Base-by-base conservation (phyloP, 1,284 basidiomycete species). In the Ustilago curta region DNA sequence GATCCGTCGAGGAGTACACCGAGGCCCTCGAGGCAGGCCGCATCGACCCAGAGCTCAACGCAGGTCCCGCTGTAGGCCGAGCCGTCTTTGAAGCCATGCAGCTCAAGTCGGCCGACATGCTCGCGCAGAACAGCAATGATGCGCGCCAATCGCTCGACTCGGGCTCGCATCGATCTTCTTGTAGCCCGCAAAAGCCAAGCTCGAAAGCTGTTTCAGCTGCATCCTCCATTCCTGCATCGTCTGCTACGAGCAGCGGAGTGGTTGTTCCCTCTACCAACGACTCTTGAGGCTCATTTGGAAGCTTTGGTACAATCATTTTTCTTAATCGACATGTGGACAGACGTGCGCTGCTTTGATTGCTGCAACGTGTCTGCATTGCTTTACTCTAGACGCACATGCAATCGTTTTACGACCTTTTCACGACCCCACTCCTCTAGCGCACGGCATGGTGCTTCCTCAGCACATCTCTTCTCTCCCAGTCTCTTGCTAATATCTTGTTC, bases 1-100 rank as follows among this genome's bases (percentile, higher is more conserved):
- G 73, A 39, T 81, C 78, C 45, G 80, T 82, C 18, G 79, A 82
- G 42, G 80, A 82, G 58, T 82, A 82, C 70, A 74, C 78, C n/a
- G 79, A 81, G 59, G 79, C 79, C 29, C 70, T 81, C 39, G 79
- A 80, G 49, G 63, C 77, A 14, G 79, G 79, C 19, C 65, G 77
- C 23, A 63, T 80, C 54, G 77, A 81, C 59, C 79, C 79, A 9
- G 58, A 70, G 42, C 68, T 74, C 48, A 60, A 73, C 35, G 64
- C 70, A 2, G 78, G 78, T 3, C 79, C 79, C 7, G 79, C 76
- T 1, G 72, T 81, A 8, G 61, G 66, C 35, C 58, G 70, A n/a
- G 73, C 70, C 23, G 78, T 79, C 8, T 76, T 81, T 37, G 79
- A 81, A 43, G 78, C 77, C 27, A 77, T 81, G 78, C 75, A 81